Conservation (phyloP, 768 basidiomycete genomes). For the Termitomyces eurrhizus region DNA sequence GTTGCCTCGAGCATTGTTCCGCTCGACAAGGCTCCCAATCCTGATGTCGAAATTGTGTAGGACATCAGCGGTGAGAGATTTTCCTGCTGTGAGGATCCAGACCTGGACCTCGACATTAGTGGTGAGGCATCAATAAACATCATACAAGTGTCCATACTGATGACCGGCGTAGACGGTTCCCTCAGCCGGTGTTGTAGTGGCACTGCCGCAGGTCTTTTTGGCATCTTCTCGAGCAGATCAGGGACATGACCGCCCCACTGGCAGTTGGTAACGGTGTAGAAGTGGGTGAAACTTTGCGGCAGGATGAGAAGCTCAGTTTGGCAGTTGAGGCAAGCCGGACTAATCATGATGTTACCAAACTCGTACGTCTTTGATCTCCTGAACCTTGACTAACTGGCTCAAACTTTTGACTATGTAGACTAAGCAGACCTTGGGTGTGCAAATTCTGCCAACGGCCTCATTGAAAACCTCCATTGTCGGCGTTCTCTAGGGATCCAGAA, state of each 20-base stretch:
- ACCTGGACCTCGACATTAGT: conserved; percentile 8
- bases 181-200: neutral
- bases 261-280: neutral
- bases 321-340: conserved; percentile 6
- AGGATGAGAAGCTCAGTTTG: conserved; percentile 3
- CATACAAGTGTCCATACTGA: neutral
- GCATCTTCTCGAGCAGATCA: neutral
- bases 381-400: conserved; percentile 2
- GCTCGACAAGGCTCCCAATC: neutral
- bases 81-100: neutral
- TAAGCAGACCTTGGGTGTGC: conserved; percentile 17
- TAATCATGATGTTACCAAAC: conserved; percentile 23
- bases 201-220: conserved; percentile 3
- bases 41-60: neutral
- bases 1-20: neutral
- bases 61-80: neutral
- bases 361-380: conserved; percentile 28
- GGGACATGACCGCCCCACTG: conserved; percentile 24
- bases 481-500: conserved; percentile 46
- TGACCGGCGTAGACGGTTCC: neutral
- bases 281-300: neutral
- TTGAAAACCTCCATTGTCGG: conserved; percentile 37
- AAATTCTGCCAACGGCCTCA: conserved; percentile 19
- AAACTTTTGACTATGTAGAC: conserved; percentile 12
- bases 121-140: conserved; percentile 1